Evolutionary conservation across 495 filamentous ascomycete species (phyloP).

Genomic region (Penicillium antarcticum): DNA sequence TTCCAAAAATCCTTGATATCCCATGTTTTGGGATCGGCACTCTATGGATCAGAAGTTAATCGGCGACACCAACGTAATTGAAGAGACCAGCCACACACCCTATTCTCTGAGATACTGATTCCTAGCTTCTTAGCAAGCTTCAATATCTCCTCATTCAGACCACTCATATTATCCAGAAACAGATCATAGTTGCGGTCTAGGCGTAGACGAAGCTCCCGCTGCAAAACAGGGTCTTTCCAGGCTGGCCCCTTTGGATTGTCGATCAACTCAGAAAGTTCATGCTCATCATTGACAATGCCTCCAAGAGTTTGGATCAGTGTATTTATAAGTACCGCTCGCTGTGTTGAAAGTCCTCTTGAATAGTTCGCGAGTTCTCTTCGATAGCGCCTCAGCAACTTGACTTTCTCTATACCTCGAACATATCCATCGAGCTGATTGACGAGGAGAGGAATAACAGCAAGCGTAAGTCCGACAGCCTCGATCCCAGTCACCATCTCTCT

Average conservation of each 20-base stretch:
- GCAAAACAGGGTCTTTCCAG: slow-evolving; percentile 9
- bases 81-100: background rate
- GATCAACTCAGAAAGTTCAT: slow-evolving; percentile 10
- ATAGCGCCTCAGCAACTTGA: slow-evolving; percentile 18
- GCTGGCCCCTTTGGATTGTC: background rate
- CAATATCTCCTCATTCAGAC: background rate
- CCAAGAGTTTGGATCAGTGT: slow-evolving; percentile 23
- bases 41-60: background rate
- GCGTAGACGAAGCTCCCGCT: slow-evolving; percentile 2
- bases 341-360: slow-evolving; percentile 10
- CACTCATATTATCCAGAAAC: slow-evolving; percentile 4
- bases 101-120: background rate
- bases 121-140: background rate
- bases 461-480: slow-evolving; percentile 21
- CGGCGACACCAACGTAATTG: background rate
- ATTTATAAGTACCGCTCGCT: slow-evolving; percentile 19
- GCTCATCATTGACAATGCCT: slow-evolving; percentile 15
- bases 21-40: background rate
- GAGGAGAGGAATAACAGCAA: slow-evolving; percentile 24
- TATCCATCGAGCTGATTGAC: slow-evolving; percentile 26
- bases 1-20: slow-evolving; percentile 1
- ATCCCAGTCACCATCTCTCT: slow-evolving; percentile 19
- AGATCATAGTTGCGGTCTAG: slow-evolving; percentile 15
- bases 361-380: slow-evolving; percentile 15
- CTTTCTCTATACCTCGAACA: slow-evolving; percentile 20